Conservation (phyloP, 2,329 filamentous ascomycete genomes). For the Phialophora tarda region DNA sequence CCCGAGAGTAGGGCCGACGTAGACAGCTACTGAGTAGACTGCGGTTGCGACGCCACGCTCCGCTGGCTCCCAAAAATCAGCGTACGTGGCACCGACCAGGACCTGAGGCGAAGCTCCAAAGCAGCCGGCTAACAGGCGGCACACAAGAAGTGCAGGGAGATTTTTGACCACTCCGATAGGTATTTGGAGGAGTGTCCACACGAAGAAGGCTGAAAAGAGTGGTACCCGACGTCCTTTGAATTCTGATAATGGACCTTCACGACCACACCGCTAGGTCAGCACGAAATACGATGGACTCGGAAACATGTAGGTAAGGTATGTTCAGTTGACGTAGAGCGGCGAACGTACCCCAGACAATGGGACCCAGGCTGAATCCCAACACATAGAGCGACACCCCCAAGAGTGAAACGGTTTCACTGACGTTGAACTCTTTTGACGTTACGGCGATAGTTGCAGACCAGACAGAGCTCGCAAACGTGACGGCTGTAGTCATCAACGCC, state of each 20-base stretch:
- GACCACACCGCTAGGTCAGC: slow-evolving; percentile 11
- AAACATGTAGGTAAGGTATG: background rate
- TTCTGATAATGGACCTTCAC: slow-evolving; percentile 41
- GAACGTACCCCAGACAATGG: slow-evolving; percentile 44
- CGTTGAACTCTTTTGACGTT: slow-evolving; percentile 38
- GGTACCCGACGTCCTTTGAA: slow-evolving; percentile 49
- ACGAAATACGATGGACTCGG: background rate
- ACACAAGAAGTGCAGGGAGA: slow-evolving; percentile 69
- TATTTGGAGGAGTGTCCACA: slow-evolving; percentile 68
- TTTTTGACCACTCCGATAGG: slow-evolving; percentile 68
- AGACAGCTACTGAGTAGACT: slow-evolving; percentile 59
- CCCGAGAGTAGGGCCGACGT: slow-evolving; percentile 51
- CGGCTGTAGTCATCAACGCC: slow-evolving; percentile 48
- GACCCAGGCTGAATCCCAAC: slow-evolving; percentile 64
- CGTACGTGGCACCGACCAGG: slow-evolving; percentile 70
- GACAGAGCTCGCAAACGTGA: slow-evolving; percentile 53
- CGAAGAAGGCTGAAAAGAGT: slow-evolving; percentile 66
- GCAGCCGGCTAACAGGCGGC: slow-evolving; percentile 62
- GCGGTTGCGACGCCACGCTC: slow-evolving; percentile 70
- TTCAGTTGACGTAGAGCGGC: background rate
- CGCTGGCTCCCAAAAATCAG: slow-evolving; percentile 66
- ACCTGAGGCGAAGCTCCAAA: slow-evolving; percentile 63
- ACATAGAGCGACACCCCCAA: slow-evolving; percentile 65
- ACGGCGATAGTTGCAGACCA: slow-evolving; percentile 24
- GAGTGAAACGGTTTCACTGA: slow-evolving; percentile 46